Base-by-base conservation (phyloP, 345 rosid species). In the Excoecaria cochinchinensis region DNA sequence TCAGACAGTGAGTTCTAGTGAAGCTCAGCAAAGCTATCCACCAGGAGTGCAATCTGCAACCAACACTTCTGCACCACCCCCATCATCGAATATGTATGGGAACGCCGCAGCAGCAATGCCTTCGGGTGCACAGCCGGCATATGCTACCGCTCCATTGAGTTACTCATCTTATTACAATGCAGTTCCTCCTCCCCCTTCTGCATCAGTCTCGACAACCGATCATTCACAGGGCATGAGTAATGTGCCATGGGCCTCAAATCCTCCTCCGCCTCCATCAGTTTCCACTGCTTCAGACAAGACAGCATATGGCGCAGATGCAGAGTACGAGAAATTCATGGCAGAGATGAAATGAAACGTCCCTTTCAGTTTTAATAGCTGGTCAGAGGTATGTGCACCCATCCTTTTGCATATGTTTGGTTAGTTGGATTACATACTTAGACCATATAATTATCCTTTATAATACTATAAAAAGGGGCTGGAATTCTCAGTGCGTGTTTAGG, bases 301-400 rank as follows among this genome's bases (percentile, higher is more conserved):
- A 69, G 55, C 85, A 19, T 82, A 83, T 84, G 94, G 90, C 81
- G 87, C 90, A 42, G 98, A 96, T 82, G 84, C 92, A 21, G 97
- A 92, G 83, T 95, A 93, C 78, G 95, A 93, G 81, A 96, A 93
- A 86, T 92, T 96, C 81, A 92, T 96, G 98, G 89, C 97, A 39
- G 98, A 96, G 91, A 91, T 92, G 97, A 93, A 96, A 80, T 96
- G 89, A 88, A 52, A 59, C 66, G 60, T 51, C 73, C 46, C 68
- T 79, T 76, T 46, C 12, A 22, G 52, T 61, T 13, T 62, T 76
- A 46, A 73, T 74, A 74, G 72, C 58, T 60, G 52, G 68, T 60
- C 50, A 22, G 68, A 86, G 98, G 99, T 95, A 88, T 25, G 39
- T 39, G 15, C 14, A 14, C 48, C 3, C 6, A 15, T 4, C 48